These are phyloP conservation scores for Laetiporus sulphureus DNA, from an alignment of 1,284 basidiomycete genomes.

Conservation along the genomic window DNA sequence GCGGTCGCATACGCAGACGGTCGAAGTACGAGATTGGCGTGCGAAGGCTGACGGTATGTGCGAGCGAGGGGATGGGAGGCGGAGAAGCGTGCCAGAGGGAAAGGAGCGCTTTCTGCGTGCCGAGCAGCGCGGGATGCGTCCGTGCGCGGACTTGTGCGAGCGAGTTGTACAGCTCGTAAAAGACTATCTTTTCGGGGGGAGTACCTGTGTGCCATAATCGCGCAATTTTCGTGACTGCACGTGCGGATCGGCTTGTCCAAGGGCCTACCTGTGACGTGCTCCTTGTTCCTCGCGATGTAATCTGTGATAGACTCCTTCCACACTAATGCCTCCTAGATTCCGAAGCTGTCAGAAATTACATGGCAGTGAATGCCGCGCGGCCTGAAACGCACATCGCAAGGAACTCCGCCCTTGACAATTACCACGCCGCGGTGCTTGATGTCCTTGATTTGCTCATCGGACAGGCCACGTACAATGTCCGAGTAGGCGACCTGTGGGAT, in stretches of 20 bases:
- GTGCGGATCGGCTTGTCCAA: too few species aligned
- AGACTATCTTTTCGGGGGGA: constrained; percentile 62
- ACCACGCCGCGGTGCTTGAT: constrained; percentile 56
- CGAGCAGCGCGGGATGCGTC: constrained; percentile 44
- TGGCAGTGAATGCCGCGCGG: too few species aligned
- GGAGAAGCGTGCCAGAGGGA: constrained; percentile 50
- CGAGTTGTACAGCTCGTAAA: constrained; percentile 69
- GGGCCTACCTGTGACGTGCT: constrained; percentile 40
- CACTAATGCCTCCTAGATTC: constrained; percentile 43
- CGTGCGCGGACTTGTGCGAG: constrained; percentile 51
- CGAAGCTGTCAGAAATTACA: too few species aligned
- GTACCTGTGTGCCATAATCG: too few species aligned
- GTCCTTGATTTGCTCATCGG: constrained; percentile 30
- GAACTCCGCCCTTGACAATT: constrained; percentile 55
- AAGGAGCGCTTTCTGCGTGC: constrained; percentile 49
- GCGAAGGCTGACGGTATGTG: constrained; percentile 37
- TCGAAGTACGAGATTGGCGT: constrained; percentile 73
- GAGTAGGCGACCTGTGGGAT: constrained; percentile 48
- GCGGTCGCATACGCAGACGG: constrained; percentile 65
- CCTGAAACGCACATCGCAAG: constrained; percentile 39
- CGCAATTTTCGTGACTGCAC: too few species aligned
- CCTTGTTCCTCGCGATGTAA: constrained; percentile 48
- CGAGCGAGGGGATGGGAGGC: constrained; percentile 28
- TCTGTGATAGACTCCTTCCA: constrained; percentile 56
- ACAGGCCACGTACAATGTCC: constrained; percentile 39